These are phyloP conservation scores for Cyclanthera cordifolia DNA, from an alignment of 306 rosid species.

Conservation along the genomic window DNA sequence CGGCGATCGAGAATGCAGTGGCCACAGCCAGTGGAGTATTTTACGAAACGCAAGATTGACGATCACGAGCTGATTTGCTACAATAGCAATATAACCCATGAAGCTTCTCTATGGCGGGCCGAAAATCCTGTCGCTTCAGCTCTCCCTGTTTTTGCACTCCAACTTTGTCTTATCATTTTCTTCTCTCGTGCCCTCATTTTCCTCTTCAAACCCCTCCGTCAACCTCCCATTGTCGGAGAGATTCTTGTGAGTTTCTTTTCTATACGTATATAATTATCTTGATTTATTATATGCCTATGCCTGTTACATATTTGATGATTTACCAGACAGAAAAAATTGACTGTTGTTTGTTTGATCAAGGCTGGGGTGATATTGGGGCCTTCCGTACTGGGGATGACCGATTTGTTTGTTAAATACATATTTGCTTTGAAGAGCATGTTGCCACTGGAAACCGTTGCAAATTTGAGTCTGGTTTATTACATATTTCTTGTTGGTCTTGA, in stretches of 20 bases:
- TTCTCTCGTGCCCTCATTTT: conserved; percentile 15
- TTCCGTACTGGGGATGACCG: background rate
- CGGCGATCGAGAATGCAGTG: background rate
- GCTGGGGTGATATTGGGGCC: conserved; percentile 30
- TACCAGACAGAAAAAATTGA: background rate
- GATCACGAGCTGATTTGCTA: conserved; percentile 16
- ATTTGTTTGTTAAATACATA: background rate
- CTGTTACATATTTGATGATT: background rate
- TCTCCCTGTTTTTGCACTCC: conserved; percentile 15
- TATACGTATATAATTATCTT: no score
- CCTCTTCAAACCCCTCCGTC: conserved; percentile 19
- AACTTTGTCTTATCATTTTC: conserved; percentile 17
- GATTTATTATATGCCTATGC: no score
- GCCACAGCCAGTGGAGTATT: background rate
- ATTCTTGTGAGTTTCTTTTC: no score
- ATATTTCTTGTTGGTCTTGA: conserved; percentile 38
- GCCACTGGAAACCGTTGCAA: conserved; percentile 20
- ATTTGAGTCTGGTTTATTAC: conserved; percentile 26
- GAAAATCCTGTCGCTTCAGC: conserved; percentile 14
- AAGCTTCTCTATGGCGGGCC: conserved; percentile 20
- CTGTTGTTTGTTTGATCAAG: conserved; percentile 2
- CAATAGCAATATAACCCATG: conserved; percentile 2
- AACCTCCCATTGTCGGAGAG: conserved; percentile 25
- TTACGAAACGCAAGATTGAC: background rate
- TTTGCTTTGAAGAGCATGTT: conserved; percentile 9